Percentiles rank a stretch among this genome's conserved stretches.
phyloP scores from a whole-genome alignment of 2,329 filamentous ascomycete genomes.

The Grosmannia clavigera region DNA sequence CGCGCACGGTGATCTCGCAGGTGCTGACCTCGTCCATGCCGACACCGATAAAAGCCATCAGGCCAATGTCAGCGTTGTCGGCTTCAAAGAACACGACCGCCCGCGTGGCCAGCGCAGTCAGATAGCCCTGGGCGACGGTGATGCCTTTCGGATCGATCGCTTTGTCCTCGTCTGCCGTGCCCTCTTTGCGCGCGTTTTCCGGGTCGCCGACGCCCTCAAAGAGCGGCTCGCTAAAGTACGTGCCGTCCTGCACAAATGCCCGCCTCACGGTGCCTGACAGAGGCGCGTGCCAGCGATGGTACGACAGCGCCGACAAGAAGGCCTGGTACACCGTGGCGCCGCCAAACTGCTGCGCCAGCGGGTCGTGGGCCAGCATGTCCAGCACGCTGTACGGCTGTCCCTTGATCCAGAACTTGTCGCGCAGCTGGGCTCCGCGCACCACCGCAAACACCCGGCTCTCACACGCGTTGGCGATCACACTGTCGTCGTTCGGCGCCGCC shows the following conservation, averaged over 20 bases:
- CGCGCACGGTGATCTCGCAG: conserved; percentile 56
- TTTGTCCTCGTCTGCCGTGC: conserved; percentile 13
- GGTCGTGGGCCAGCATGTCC: conserved; percentile 50
- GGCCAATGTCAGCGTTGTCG: conserved; percentile 52
- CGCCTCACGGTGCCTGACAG: conserved; percentile 48
- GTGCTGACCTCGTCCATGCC: conserved; percentile 69
- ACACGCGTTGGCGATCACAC: conserved; percentile 48
- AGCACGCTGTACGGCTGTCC: conserved; percentile 53
- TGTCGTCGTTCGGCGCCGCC: conserved; percentile 39
- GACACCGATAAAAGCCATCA: conserved; percentile 58
- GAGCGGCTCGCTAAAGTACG: conserved; percentile 52
- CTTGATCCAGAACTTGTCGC: conserved; percentile 57
- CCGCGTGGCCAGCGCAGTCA: conserved; percentile 55
- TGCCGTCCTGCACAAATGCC: conserved; percentile 47
- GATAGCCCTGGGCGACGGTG: conserved; percentile 48
- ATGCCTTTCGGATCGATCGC: conserved; percentile 31
- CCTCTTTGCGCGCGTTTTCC: conserved; percentile 2
- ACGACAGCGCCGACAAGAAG: conserved; percentile 53
- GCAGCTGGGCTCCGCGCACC: conserved; percentile 34
- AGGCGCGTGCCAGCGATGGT: conserved; percentile 64
- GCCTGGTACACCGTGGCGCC: conserved; percentile 60
- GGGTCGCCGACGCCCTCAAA: conserved; percentile 20
- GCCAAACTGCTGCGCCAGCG: conserved; percentile 39
- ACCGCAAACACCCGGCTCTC: conserved; percentile 49
- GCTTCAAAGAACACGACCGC: conserved; percentile 60